These are phyloP conservation scores for Chlamydomonas urium DNA, from an alignment of 139 green algal genomes.

Conservation along the genomic window DNA sequence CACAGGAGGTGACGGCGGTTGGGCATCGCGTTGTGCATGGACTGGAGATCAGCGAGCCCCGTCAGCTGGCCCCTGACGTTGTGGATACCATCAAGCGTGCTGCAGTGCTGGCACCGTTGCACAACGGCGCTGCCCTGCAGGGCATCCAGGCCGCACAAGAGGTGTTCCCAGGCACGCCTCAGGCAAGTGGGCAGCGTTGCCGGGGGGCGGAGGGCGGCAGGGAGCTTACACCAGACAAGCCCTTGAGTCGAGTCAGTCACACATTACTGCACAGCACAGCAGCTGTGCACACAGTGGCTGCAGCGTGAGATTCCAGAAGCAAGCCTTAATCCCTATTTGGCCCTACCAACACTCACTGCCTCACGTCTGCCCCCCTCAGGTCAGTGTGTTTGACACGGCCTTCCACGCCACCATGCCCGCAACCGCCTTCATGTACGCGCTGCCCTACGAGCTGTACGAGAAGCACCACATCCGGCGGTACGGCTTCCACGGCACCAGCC, in stretches of 20 bases:
- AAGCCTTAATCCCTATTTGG: too few relatives aligned
- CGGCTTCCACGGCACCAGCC: constrained; percentile 86
- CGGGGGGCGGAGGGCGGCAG: too few relatives aligned
- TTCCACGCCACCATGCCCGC: constrained; percentile 86
- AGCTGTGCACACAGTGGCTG: too few relatives aligned
- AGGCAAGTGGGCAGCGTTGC: too few relatives aligned
- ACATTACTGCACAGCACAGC: too few relatives aligned
- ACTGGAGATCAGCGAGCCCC: constrained; percentile 52
- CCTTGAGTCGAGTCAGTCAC: too few relatives aligned
- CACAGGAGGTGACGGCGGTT: constrained; percentile 39
- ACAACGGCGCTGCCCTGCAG: constrained; percentile 78
- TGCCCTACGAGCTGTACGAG: constrained; percentile 75
- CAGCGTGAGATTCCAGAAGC: too few relatives aligned
- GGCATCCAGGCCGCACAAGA: constrained; percentile 58
- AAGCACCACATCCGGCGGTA: constrained; percentile 58
- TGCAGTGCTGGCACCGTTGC: constrained; percentile 72
- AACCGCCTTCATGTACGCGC: constrained; percentile 76
- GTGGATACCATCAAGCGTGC: constrained; percentile 47
- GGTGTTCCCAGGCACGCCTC: constrained; percentile 54
- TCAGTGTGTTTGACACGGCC: constrained; percentile 92
- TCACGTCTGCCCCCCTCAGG: constrained; percentile 46
- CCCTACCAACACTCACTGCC: background rate
- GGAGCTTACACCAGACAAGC: too few relatives aligned
- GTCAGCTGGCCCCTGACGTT: constrained; percentile 51
- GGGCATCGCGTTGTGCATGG: constrained; percentile 78